Evolutionary conservation across 371 early-diverging fungal genomes (phyloP).

Genomic region (Basidiobolus meristosporus): DNA sequence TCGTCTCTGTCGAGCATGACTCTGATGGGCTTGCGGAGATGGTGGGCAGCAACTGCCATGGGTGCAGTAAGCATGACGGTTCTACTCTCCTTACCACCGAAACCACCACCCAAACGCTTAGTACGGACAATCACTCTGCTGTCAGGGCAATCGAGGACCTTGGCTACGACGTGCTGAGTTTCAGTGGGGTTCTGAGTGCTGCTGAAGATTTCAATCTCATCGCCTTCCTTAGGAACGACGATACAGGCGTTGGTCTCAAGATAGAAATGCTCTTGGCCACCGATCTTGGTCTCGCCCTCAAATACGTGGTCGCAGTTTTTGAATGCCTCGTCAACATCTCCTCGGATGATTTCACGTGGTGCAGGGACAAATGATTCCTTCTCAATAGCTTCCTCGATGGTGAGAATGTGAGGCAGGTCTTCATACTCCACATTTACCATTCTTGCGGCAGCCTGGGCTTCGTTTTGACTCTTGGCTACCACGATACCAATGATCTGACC

Average conservation of each 20-base stretch:
- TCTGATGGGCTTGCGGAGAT: conserved; percentile 31
- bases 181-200: conserved; percentile 55
- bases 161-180: conserved; percentile 33
- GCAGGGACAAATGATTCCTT: conserved; percentile 27
- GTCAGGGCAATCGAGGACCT: conserved; percentile 31
- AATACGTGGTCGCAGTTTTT: conserved; percentile 20
- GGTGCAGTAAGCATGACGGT: conserved; percentile 23
- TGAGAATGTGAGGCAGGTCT: conserved; percentile 30
- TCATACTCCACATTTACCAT: conserved; percentile 44
- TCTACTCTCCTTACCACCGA: conserved; percentile 66
- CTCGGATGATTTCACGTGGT: conserved; percentile 18
- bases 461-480: conserved; percentile 29
- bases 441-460: conserved; percentile 39
- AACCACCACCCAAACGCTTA: conserved; percentile 65
- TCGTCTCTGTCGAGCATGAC: conserved; percentile 53
- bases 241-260: conserved; percentile 46
- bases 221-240: conserved; percentile 45
- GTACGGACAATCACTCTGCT: conserved; percentile 36
- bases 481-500: conserved; percentile 58
- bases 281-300: conserved; percentile 24
- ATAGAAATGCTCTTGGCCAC: conserved; percentile 50
- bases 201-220: conserved; percentile 52
- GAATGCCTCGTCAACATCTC: conserved; percentile 28
- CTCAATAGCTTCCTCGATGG: conserved; percentile 48
- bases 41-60: conserved; percentile 41